These are phyloP conservation scores for Candida bentonensis DNA, from an alignment of 805 yeast species.

Conservation along the genomic window DNA sequence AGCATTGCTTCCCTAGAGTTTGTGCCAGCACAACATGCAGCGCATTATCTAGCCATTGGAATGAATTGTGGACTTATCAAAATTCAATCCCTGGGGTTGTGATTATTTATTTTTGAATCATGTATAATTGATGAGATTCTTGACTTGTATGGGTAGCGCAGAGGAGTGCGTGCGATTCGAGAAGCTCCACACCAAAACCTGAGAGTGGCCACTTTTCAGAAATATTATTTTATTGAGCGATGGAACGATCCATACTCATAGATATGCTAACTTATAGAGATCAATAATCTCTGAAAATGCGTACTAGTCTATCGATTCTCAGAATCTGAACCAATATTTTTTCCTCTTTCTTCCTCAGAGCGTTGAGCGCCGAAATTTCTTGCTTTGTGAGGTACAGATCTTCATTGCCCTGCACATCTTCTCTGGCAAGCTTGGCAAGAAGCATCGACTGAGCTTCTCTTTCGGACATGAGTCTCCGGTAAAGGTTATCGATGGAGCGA, in stretches of 20 bases:
- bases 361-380: conserved; percentile 59
- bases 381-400: conserved; percentile 56
- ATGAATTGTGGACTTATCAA: conserved; percentile 33
- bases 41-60: conserved; percentile 37
- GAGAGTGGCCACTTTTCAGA: too few species aligned
- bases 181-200: too few species aligned
- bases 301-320: conserved; percentile 23
- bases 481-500: conserved; percentile 33
- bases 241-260: too few species aligned
- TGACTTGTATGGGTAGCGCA: too few species aligned
- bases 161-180: too few species aligned
- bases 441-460: conserved; percentile 51
- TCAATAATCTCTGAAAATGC: conserved; percentile 26
- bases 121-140: too few species aligned
- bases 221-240: too few species aligned
- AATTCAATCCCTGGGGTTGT: conserved; percentile 12
- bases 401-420: conserved; percentile 78
- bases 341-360: conserved; percentile 26
- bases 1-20: conserved; percentile 37
- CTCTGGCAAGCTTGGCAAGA: conserved; percentile 71
- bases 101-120: too few species aligned
- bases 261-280: too few species aligned
- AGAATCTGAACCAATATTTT: conserved; percentile 18
- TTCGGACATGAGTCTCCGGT: conserved; percentile 19
- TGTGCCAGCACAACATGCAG: conserved; percentile 35